These are phyloP conservation scores for Escovopsis sp. DNA, from an alignment of 2,329 filamentous ascomycete species.

Conservation along the genomic window DNA sequence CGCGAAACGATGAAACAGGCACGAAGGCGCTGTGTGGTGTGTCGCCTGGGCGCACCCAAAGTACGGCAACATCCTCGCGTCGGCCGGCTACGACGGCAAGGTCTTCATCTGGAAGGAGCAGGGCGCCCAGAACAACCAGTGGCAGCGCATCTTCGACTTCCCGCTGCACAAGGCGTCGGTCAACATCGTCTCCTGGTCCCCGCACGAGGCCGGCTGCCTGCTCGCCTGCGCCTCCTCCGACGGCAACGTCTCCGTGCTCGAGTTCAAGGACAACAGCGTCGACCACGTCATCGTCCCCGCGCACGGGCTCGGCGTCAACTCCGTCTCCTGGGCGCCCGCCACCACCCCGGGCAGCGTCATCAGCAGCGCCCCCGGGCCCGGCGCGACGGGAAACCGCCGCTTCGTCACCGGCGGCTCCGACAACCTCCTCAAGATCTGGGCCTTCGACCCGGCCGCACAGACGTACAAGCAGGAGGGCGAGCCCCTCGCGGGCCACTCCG, in stretches of 20 bases:
- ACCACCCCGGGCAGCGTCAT: slow-evolving; percentile 73
- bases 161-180: slow-evolving; percentile 89
- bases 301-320: slow-evolving; percentile 88
- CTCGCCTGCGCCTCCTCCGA: slow-evolving; percentile 91
- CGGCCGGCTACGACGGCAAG: slow-evolving; percentile 91
- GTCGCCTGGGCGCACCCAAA: slow-evolving; percentile 97
- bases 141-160: slow-evolving; percentile 86
- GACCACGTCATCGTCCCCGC: slow-evolving; percentile 80
- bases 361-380: slow-evolving; percentile 49
- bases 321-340: slow-evolving; percentile 86
- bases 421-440: slow-evolving; percentile 88
- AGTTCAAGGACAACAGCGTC: slow-evolving; percentile 94
- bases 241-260: slow-evolving; percentile 82
- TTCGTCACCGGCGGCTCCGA: slow-evolving; percentile 95
- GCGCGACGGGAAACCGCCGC: slow-evolving; percentile 51
- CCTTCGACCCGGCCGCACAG: slow-evolving; percentile 51
- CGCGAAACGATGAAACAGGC: slow-evolving; percentile 42
- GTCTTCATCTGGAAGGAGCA: slow-evolving; percentile 98
- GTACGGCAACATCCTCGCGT: slow-evolving; percentile 94
- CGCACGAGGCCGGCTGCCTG: slow-evolving; percentile 86
- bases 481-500: slow-evolving; percentile 65
- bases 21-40: slow-evolving; percentile 96
- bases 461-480: slow-evolving; percentile 48
- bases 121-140: slow-evolving; percentile 38
- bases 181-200: slow-evolving; percentile 96